phyloP scores from a whole-genome alignment of 164 flowering plant species.

The Magnolia officinalis region DNA sequence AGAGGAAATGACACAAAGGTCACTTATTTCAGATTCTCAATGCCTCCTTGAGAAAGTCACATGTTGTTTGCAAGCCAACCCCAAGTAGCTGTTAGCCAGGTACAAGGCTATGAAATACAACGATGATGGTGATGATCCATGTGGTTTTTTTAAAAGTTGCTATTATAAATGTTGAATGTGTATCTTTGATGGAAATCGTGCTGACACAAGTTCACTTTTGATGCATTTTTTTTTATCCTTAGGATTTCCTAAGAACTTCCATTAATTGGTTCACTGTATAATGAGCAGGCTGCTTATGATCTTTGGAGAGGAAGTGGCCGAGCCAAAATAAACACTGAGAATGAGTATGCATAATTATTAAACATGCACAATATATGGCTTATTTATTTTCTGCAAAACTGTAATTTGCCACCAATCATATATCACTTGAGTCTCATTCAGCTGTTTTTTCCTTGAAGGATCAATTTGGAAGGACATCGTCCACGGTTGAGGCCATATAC shows the following conservation, averaged over 20 bases:
- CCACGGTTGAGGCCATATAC: slow-evolving; percentile 55
- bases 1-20: no score
- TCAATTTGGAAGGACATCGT: slow-evolving; percentile 78
- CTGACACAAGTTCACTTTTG: background rate
- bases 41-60: no score
- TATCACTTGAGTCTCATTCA: background rate
- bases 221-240: background rate
- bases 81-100: no score
- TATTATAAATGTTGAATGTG: background rate
- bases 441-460: slow-evolving; percentile 37
- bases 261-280: background rate
- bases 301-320: slow-evolving; percentile 58
- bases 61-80: no score
- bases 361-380: background rate
- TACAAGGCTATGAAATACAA: no score
- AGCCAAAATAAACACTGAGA: slow-evolving; percentile 55
- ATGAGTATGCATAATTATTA: slow-evolving; percentile 52
- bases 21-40: no score
- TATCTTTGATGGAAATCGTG: background rate
- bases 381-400: background rate
- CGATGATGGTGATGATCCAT: no score
- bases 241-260: background rate
- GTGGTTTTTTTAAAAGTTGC: background rate
- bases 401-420: background rate
- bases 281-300: slow-evolving; percentile 68